Evolutionary conservation across 139 green algal genomes (phyloP).

Genomic region (Micractinium conductrix): DNA sequence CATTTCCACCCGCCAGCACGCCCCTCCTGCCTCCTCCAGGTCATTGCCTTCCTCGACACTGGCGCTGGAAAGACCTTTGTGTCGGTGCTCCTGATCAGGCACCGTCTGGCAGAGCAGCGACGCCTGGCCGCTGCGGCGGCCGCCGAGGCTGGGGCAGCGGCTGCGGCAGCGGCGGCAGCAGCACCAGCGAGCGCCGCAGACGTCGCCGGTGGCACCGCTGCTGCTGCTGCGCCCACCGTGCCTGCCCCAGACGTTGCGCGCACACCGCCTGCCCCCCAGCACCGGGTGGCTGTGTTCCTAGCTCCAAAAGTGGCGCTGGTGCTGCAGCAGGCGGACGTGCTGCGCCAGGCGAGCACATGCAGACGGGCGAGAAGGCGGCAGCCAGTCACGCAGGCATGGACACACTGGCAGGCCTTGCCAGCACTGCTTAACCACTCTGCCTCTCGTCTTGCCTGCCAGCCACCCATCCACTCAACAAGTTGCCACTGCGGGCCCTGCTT

Average conservation of each 20-base stretch:
- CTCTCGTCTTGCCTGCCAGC: no score
- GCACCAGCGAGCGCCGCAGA: no score
- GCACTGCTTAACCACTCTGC: no score
- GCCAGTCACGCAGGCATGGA: no score
- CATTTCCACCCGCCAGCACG: no score
- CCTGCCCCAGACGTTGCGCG: background rate
- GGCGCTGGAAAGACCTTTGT: slow-evolving; percentile 66
- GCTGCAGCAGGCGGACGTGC: slow-evolving; percentile 52
- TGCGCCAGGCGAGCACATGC: no score
- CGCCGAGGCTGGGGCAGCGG: background rate
- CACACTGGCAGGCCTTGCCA: no score
- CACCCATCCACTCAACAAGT: no score
- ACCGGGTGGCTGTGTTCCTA: slow-evolving; percentile 57
- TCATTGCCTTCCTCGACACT: slow-evolving; percentile 42
- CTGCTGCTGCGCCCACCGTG: no score
- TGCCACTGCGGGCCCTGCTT: no score
- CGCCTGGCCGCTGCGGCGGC: background rate
- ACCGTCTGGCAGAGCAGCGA: slow-evolving; percentile 35
- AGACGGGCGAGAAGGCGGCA: no score
- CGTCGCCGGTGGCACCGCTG: no score
- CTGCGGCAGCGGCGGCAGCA: background rate
- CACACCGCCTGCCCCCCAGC: background rate
- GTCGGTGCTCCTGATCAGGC: slow-evolving; percentile 66
- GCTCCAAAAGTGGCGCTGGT: slow-evolving; percentile 60
- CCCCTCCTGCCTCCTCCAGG: background rate